Percentiles rank a stretch among this genome's conserved stretches.
Evolutionary conservation across 805 yeast species (phyloP).

Genomic region (Yarrowia sp.): DNA sequence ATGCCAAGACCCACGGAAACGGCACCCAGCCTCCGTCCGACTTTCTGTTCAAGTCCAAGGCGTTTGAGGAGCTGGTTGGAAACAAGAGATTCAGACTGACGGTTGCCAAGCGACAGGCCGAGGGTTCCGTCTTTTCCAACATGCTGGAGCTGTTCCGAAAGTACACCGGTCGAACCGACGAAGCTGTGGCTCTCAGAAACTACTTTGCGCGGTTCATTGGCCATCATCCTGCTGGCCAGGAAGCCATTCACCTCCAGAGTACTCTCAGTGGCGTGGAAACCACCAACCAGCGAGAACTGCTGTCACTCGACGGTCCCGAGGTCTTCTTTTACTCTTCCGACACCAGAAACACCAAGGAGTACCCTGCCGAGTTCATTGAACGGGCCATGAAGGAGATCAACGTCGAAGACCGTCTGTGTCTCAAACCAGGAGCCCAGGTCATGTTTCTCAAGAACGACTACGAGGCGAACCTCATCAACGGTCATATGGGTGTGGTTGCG

Average conservation of each 20-base stretch:
- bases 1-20: not conserved
- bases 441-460: conserved; percentile 21
- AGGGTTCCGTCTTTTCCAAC: conserved; percentile 11
- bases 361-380: not conserved
- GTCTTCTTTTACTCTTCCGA: not conserved
- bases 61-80: not conserved
- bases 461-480: conserved; percentile 6
- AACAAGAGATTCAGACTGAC: conserved; percentile 5
- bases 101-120: conserved; percentile 17
- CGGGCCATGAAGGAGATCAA: conserved; percentile 2
- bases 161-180: not conserved
- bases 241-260: not conserved
- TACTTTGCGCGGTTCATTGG: conserved; percentile 14
- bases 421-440: conserved; percentile 32
- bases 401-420: not conserved
- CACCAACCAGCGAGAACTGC: conserved; percentile 9
- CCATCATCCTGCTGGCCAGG: not conserved
- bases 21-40: not conserved
- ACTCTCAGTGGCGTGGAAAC: not conserved
- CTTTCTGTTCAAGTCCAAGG: conserved; percentile 19
- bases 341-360: not conserved
- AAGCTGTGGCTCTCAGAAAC: not conserved
- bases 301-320: conserved; percentile 8
- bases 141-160: conserved; percentile 24
- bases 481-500: conserved; percentile 28